These are phyloP conservation scores for Rhizopogon salebrosus DNA, from an alignment of 768 basidiomycete genomes.

Conservation along the genomic window DNA sequence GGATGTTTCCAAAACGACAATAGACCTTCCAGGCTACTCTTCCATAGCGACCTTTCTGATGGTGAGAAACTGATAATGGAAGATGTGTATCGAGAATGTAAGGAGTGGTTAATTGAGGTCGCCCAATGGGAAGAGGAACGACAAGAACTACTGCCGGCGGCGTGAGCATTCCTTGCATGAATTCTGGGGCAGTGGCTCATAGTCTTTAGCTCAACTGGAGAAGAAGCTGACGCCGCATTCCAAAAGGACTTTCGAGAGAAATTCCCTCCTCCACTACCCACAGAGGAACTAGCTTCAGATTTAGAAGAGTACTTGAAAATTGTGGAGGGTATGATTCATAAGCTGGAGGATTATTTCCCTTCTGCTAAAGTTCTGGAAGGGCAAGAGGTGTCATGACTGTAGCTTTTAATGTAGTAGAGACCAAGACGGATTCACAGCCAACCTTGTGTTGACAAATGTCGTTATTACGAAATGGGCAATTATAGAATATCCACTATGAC, in stretches of 20 bases:
- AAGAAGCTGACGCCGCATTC: conserved; percentile 10
- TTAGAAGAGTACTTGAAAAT: conserved; percentile 20
- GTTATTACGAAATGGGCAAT: too few species aligned
- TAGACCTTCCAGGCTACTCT: conserved; percentile 14
- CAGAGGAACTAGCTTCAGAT: conserved; percentile 8
- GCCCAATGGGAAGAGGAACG: conserved; percentile 17
- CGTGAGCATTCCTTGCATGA: not conserved
- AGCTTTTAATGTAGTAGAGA: too few species aligned
- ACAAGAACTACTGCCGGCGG: conserved; percentile 8
- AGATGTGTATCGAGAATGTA: conserved; percentile 13
- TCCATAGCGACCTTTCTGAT: conserved; percentile 19
- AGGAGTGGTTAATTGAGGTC: conserved; percentile 13
- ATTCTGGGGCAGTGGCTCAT: not conserved
- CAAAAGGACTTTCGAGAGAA: conserved; percentile 17
- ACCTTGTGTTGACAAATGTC: too few species aligned
- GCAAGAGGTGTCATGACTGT: not conserved
- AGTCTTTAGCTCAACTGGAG: conserved; percentile 7
- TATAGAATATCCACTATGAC: too few species aligned
- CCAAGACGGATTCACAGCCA: too few species aligned
- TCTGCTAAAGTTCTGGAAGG: not conserved
- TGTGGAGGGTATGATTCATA: conserved; percentile 22
- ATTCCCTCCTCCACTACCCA: conserved; percentile 15
- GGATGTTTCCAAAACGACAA: conserved; percentile 13
- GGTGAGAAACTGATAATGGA: conserved; percentile 16
- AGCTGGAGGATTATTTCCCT: conserved; percentile 20